These are phyloP conservation scores for Xanthoconium stramineum DNA, from an alignment of 768 basidiomycete genomes.

Conservation along the genomic window DNA sequence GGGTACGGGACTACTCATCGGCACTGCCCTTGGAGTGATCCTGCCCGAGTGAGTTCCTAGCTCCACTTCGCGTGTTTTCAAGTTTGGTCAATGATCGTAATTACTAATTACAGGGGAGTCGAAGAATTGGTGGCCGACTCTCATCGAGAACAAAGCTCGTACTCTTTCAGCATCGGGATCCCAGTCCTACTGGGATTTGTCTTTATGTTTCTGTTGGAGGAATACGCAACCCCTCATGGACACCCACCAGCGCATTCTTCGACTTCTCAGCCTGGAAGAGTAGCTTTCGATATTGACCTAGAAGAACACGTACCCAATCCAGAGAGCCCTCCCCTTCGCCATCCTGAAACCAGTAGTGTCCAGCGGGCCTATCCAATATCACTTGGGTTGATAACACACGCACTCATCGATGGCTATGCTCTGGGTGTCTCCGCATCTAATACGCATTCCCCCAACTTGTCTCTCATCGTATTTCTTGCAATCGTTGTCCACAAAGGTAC, in stretches of 20 bases:
- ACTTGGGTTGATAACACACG: slow-evolving; percentile 84
- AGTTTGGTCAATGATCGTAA: not conserved
- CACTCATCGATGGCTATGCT: slow-evolving; percentile 88
- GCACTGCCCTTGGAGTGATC: slow-evolving; percentile 87
- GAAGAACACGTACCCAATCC: slow-evolving; percentile 40
- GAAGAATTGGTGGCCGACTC: slow-evolving; percentile 49
- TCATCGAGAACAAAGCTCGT: slow-evolving; percentile 34
- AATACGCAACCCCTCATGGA: slow-evolving; percentile 51
- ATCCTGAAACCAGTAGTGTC: slow-evolving; percentile 23
- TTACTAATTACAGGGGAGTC: slow-evolving; percentile 55
- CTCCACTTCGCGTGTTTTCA: not conserved
- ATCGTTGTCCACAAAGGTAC: slow-evolving; percentile 88
- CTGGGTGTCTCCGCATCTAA: slow-evolving; percentile 73
- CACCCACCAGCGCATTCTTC: slow-evolving; percentile 30
- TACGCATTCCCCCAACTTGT: slow-evolving; percentile 47
- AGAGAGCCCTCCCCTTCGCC: slow-evolving; percentile 12
- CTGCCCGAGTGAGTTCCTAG: slow-evolving; percentile 78
- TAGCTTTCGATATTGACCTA: slow-evolving; percentile 58
- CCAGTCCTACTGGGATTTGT: slow-evolving; percentile 61
- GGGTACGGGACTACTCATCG: slow-evolving; percentile 83
- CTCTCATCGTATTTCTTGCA: slow-evolving; percentile 86
- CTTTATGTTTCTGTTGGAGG: slow-evolving; percentile 62
- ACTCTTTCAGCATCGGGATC: slow-evolving; percentile 55
- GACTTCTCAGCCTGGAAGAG: slow-evolving; percentile 15
- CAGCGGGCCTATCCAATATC: slow-evolving; percentile 67